Evolutionary conservation across 495 filamentous ascomycete species (phyloP), one percentile per base, ranked within the genome.

Genomic region (Penicillium taxi): DNA sequence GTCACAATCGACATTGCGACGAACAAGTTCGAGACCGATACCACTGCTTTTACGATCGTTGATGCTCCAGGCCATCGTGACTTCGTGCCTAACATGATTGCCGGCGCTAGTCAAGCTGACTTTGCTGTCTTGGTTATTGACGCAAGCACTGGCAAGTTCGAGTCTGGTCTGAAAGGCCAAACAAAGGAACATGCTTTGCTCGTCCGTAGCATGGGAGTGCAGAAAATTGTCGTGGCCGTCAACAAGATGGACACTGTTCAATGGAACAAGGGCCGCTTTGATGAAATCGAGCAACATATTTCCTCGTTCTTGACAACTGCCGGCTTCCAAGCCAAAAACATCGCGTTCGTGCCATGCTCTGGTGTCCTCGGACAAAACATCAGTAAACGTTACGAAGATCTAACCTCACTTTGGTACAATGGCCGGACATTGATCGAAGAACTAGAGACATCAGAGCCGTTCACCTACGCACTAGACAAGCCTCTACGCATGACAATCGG

Each of bases 1-100:
- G 85, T 98, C n/a, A 98, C 91, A 3, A 94, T 98, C 38, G 91
- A 98, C 53, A 89, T 96, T 55, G 93, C 93, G 24, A 89, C 80
- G 16, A 89, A 91, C 61, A 78, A 84, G 42, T 98, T 98, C 55
- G 83, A 90, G 56, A 98, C 91, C 0, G 78, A 82, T 4, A 81
- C 69, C 11, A 87, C 86, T 0, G 71, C 70, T 11, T 98, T 96
- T 54, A 96, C 90, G 6, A 96, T 98, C 31, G 72, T 98, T 2
- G 91, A 98, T 59, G 86, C 91, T 1, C 91, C 91, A 2, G 91
- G 91, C 0, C 91, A 98, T 60, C 72, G 78, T 45, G 93, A 98
- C 50, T 98, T 96, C 55, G 85, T 96, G 26, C 91, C 91, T 2
- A 96, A 95, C 58, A 98, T 98, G 91, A 96, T 98, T 52, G 93